phyloP scores from a whole-genome alignment of 2,329 filamentous ascomycete species.

The Sclerotinia spermophila region DNA sequence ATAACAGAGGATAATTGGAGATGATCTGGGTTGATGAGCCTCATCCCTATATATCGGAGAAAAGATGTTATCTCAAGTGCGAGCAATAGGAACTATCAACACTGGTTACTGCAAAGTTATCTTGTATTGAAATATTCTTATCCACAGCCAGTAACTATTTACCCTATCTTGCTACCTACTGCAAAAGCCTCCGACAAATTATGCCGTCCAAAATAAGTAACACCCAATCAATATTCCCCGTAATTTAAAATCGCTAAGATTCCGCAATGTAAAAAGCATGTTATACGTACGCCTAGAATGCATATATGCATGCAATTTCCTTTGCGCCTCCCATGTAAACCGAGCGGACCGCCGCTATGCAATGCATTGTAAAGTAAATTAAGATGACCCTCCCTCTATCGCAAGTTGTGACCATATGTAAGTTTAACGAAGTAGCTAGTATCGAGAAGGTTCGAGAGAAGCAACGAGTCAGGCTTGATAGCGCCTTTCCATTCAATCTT shows the following conservation, averaged over 20 bases:
- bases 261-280: constrained; percentile 11
- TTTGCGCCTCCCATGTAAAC: constrained; percentile 26
- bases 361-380: constrained; percentile 28
- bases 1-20: neutral
- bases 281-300: constrained; percentile 23
- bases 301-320: constrained; percentile 24
- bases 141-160: neutral
- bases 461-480: constrained; percentile 10
- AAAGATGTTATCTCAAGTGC: neutral
- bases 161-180: constrained; percentile 1
- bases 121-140: constrained; percentile 1
- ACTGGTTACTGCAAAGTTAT: neutral
- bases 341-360: constrained; percentile 27
- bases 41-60: neutral
- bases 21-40: neutral
- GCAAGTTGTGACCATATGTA: constrained; percentile 7
- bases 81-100: neutral
- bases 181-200: constrained; percentile 7
- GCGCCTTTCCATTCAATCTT: constrained; percentile 21
- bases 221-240: constrained; percentile 14
- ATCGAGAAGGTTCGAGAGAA: neutral
- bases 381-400: constrained; percentile 18
- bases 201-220: constrained; percentile 2
- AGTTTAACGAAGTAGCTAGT: neutral
- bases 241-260: constrained; percentile 20